A percentile compares a stretch with the other conserved stretches of the same genome.
Conservation (phyloP, 257 asterid genomes). For the Solanum peruvianum region DNA sequence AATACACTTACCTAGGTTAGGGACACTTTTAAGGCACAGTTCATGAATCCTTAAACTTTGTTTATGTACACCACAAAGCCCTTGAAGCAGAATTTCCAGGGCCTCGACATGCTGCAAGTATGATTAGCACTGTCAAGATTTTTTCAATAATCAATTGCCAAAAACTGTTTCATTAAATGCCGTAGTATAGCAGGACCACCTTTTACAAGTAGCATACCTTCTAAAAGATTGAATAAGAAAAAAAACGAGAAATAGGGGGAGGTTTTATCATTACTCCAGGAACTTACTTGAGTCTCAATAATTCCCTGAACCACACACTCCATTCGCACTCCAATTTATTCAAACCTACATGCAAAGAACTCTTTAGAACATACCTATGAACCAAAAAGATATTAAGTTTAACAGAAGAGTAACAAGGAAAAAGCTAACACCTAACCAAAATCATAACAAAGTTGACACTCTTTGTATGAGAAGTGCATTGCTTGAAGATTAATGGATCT, state of each 20-base stretch:
- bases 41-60: slow-evolving; percentile 80
- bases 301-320: slow-evolving; percentile 98
- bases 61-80: slow-evolving; percentile 80
- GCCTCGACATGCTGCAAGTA: slow-evolving; percentile 86
- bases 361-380: not conserved
- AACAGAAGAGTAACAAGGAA: not conserved
- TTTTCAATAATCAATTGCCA: not conserved
- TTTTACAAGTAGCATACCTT: not conserved
- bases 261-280: not conserved
- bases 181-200: not conserved
- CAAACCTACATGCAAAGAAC: not conserved
- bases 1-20: slow-evolving; percentile 54
- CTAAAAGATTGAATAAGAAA: not conserved
- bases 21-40: slow-evolving; percentile 76
- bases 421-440: not conserved
- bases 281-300: slow-evolving; percentile 75
- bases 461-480: not conserved
- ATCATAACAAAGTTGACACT: not conserved
- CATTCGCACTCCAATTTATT: slow-evolving; percentile 12
- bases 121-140: slow-evolving; percentile 3
- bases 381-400: not conserved
- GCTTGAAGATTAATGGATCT: not conserved
- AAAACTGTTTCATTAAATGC: not conserved
- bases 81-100: slow-evolving; percentile 90
- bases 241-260: not conserved